Evolutionary conservation across 2,329 filamentous ascomycete genomes (phyloP), one percentile per base, ranked within the genome.

Genomic region (Aquanectria penicillioides): DNA sequence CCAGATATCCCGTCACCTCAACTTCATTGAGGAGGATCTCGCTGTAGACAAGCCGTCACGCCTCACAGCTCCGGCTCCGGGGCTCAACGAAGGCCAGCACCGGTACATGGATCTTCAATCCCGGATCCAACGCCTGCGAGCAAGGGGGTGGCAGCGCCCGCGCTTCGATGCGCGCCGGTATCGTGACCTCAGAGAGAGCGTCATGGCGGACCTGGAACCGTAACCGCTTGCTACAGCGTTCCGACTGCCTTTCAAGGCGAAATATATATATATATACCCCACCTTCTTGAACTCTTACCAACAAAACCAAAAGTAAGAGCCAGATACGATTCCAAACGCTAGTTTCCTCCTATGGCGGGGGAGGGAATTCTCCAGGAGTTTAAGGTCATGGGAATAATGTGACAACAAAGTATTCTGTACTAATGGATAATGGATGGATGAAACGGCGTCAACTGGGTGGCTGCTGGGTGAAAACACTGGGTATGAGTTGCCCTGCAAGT

Each of bases 151-250:
- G 85, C 79, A 79, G 66, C 75, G 85, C 23, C 80, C 80, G 63
- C 80, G 85, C 18, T 88, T 88, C 63, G 81, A 88, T 60, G 73
- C 75, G 6, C 71, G 74, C 38, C 77, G 82, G 31, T 87, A 88
- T 66, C 81, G 85, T 68, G 77, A 78, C 17, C 74, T 87, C 8
- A 75, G 83, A 12, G 81, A 83, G 64, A 77, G 74, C 47, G 84
- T 80, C 33, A 72, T 87, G 53, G 79, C 80, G 2, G 85, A 87
- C 66, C 72, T 87, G 60, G 54, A 55, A 18, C 61, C 65, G 28
- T 70, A 40, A 59, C 29, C 5, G 8, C 29, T n/a, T n/a, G n/a
- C n/a, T n/a, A n/a, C n/a, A n/a, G n/a, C n/a, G n/a, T n/a, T n/a
- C n/a, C n/a, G n/a, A n/a, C n/a, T n/a, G n/a, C n/a, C n/a, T n/a